Base-by-base conservation (phyloP, 495 filamentous ascomycete species). In the Glarea lozoyensis region DNA sequence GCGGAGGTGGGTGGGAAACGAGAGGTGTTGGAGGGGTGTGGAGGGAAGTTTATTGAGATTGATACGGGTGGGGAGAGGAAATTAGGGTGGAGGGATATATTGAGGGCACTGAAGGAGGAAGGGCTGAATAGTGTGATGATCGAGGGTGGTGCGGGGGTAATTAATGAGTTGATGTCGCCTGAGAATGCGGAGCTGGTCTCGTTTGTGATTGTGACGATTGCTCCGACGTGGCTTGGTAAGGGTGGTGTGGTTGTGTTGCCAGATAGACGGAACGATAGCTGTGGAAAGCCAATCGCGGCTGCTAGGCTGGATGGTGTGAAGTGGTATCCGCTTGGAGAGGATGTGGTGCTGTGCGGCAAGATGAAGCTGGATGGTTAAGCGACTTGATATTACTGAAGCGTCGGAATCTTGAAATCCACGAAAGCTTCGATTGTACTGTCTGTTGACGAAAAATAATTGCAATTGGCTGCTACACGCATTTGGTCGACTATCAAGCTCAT, bases 181-280 rank as follows among this genome's bases (percentile, higher is more conserved):
- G 68, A 73, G 40, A 78, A 84, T 46, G 62, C 72, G n/a, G 56
- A 60, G 33, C 65, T 88, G 17, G 71, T 95, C 36, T 69, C 79
- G 50, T 78, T 77, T 10, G 78, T 94, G 17, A 76, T 95, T 49
- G 69, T 93, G 43, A 94, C 88, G 0, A 73, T 94, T 49, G 86
- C 88, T 2, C 88, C 88, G 2, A 83, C 76, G 2, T 94, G 85
- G 69, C 66, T 95, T 4, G 88, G 88, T 12, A 64, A 72, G 44
- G 84, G 84, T 1, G 86, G 88, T 4, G 85, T 93, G 16, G 66
- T 70, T 4, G 81, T 93, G 81, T 25, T 64, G 70, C 37, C 69
- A 69, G 15, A 70, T 66, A 42, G 55, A 49, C 2, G 68, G 69
- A 37, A 59, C 56, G n/a, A 59, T 69, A 10, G 74, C 72, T 59